Percentiles rank a stretch among this genome's conserved stretches.
Evolutionary conservation across 202 grass and related monocot genomes (phyloP).

Genomic region (Alloteropsis angusta): DNA sequence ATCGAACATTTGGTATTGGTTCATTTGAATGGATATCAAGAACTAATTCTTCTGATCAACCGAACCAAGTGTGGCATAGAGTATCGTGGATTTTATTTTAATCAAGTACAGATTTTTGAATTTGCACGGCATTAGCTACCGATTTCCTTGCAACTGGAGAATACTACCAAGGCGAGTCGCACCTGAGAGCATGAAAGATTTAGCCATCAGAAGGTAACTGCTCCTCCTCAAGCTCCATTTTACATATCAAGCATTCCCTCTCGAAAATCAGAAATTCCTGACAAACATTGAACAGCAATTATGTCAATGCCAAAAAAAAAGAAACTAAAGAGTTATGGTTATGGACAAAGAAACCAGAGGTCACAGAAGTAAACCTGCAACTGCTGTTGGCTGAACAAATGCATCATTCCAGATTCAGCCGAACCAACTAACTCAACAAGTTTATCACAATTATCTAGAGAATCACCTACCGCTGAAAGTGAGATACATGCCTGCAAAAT

Average conservation of each 20-base stretch:
- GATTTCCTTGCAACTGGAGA: background rate
- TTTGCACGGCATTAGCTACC: background rate
- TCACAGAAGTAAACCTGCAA: constrained; percentile 51
- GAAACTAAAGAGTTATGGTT: too few relatives aligned
- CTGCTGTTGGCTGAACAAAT: constrained; percentile 89
- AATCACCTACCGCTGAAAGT: constrained; percentile 58
- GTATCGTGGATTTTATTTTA: background rate
- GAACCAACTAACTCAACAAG: constrained; percentile 84
- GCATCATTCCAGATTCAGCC: constrained; percentile 56
- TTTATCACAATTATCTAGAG: constrained; percentile 48
- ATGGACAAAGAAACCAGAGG: constrained; percentile 12
- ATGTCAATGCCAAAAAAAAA: background rate
- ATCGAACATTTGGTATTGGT: background rate
- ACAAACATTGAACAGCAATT: constrained; percentile 2
- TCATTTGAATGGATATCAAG: background rate
- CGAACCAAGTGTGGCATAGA: background rate
- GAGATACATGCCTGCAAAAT: constrained; percentile 61
- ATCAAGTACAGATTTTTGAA: background rate
- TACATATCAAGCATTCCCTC: constrained; percentile 66
- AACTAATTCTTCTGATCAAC: background rate
- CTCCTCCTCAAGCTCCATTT: constrained; percentile 85
- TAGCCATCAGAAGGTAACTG: constrained; percentile 35
- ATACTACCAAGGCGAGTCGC: background rate
- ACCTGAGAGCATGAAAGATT: constrained; percentile 6
- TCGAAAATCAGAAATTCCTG: constrained; percentile 87